Percentiles rank a stretch among this genome's conserved stretches.
Evolutionary conservation across 164 flowering plant species (phyloP).

Genomic region (Vitis riparia): DNA sequence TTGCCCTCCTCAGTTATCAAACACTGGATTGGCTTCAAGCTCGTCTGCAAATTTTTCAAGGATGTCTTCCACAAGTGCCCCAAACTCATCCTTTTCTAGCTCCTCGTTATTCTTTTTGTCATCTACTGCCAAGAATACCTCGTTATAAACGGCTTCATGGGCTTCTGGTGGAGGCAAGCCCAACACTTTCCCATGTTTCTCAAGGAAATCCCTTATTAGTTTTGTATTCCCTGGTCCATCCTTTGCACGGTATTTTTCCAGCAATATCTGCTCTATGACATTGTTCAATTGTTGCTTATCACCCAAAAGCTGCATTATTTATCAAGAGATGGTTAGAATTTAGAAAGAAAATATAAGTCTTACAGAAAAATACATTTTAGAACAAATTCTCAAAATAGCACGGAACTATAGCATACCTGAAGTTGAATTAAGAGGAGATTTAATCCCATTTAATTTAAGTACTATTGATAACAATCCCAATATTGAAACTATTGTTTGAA

Average conservation of each 20-base stretch:
- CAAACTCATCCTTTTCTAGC: conserved; percentile 29
- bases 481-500: no score
- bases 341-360: neutral
- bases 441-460: no score
- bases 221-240: conserved; percentile 22
- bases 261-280: conserved; percentile 32
- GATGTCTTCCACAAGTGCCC: conserved; percentile 41
- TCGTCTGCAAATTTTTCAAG: conserved; percentile 50
- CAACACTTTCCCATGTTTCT: conserved; percentile 40
- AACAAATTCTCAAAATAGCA: no score
- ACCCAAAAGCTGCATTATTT: conserved; percentile 50
- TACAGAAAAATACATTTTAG: no score
- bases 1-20: conserved; percentile 21
- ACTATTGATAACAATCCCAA: no score
- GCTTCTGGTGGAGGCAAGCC: conserved; percentile 58
- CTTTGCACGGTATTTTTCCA: conserved; percentile 11
- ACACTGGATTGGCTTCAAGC: conserved; percentile 57
- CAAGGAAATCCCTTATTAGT: conserved; percentile 38
- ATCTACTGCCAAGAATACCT: conserved; percentile 46
- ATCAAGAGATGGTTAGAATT: neutral
- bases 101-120: conserved; percentile 16
- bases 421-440: no score
- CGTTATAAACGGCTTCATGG: conserved; percentile 55
- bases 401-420: no score
- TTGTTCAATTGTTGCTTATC: conserved; percentile 44